Evolutionary conservation across 2,329 filamentous ascomycete genomes (phyloP).

Genomic region (Exophiala lecanii-corni): DNA sequence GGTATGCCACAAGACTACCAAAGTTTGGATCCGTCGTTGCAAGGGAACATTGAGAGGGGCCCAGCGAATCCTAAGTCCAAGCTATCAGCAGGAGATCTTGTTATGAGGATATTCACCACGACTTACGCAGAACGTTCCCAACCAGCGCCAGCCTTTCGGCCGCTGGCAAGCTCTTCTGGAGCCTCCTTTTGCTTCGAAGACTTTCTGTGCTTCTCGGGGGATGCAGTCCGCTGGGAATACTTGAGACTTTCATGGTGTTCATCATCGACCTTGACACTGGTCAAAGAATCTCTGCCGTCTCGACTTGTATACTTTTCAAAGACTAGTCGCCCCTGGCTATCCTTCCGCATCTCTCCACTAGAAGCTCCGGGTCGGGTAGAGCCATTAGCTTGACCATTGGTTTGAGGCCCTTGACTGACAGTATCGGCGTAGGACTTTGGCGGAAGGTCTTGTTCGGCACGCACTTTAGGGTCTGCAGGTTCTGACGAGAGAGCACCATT

Average conservation of each 20-base stretch:
- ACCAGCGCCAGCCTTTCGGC: conserved; percentile 49
- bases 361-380: background rate
- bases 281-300: conserved; percentile 42
- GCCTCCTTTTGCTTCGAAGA: conserved; percentile 15
- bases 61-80: conserved; percentile 63
- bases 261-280: conserved; percentile 39
- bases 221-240: conserved; percentile 30
- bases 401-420: conserved; percentile 12
- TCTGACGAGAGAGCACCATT: conserved; percentile 21
- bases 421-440: conserved; percentile 38
- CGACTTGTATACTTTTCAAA: conserved; percentile 43
- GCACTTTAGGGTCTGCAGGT: conserved; percentile 29
- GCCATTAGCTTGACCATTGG: conserved; percentile 7
- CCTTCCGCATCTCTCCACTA: conserved; percentile 22
- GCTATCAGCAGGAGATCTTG: conserved; percentile 9
- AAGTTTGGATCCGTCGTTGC: conserved; percentile 68
- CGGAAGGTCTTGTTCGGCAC: conserved; percentile 29
- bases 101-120: too few species aligned
- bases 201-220: conserved; percentile 28
- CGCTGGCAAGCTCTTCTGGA: conserved; percentile 41
- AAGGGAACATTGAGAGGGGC: conserved; percentile 74
- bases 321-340: conserved; percentile 31
- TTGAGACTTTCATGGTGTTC: conserved; percentile 35
- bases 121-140: conserved; percentile 47
- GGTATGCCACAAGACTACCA: conserved; percentile 70